Evolutionary conservation across 257 asterid genomes (phyloP), one percentile per base, ranked within the genome.

Genomic region (Nicotiana otophora): DNA sequence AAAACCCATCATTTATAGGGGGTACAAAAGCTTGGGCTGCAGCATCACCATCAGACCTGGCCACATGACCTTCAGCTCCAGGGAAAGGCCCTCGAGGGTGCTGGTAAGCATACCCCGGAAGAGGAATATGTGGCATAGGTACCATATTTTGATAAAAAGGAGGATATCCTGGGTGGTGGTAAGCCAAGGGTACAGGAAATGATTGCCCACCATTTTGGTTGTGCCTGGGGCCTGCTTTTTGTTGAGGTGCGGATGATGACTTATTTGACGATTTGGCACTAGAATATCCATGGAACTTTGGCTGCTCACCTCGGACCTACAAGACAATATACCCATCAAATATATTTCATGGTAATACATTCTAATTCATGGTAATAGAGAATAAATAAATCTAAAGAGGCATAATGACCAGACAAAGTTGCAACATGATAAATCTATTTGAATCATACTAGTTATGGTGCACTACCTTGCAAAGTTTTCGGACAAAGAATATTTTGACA

Each of bases 251-350:
- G 42, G 90, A 81, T 61, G 86, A 42, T 31, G 90, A 85, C 89
- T 84, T 93, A 68, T 88, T 90, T 2, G 97, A 87, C 70, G 91
- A 86, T 87, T 87, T 93, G 31, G 81, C 82, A 86, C 85, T 87
- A 77, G 83, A 85, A 75, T 90, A 91, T 33, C 94, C 91, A 75
- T 89, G 92, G 81, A 87, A 81, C 87, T 90, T 93, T 84, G 86
- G 91, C 81, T 86, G 95, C 86, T 91, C 95, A 33, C 68, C 87
- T 51, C 88, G 82, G 60, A 91, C 89, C 98, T 95, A 91, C 60
- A 80, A 82, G 58, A 87, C 85, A 82, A 82, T 23, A 75, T 7
- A 75, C 53, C 53, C 42, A 75, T 75, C 63, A 51, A 20, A 23
- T 51, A 75, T 26, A 75, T 51, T 26, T 75, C 62, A 75, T 48